Evolutionary conservation across 495 filamentous ascomycete genomes (phyloP), one percentile per base, ranked within the genome.

Genomic region (Penicillium crystallinum): DNA sequence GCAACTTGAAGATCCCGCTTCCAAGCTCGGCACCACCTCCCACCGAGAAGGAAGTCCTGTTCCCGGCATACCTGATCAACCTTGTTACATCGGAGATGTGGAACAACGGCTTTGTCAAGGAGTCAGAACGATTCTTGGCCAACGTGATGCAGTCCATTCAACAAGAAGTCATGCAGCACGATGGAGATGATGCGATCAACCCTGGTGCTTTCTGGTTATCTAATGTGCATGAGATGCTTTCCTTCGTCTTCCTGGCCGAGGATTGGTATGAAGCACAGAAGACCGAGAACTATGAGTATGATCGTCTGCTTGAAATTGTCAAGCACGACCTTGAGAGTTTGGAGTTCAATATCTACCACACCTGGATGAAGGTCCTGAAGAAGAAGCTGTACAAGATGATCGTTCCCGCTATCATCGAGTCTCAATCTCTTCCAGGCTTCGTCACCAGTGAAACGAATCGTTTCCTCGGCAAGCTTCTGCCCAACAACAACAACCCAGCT

Each of bases 341-440:
- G 38, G 93, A 99, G 71, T 99, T 99, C 81, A 99, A 99, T 76
- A 97, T 99, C 65, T 99, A 99, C 71, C 95, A 99, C 71, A 99
- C 93, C 10, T 99, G 93, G 93, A 99, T 99, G 93, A 99, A 99
- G 77, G 91, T 96, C 37, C 78, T 99, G 62, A 99, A 99, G 79
- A 96, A 96, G 79, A 96, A 95, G 71, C 79, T 99, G 41, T 88
- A 89, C 60, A 97, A 97, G 78, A 99, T 99, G 93, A 95, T 99
- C 62, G 93, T 99, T 22, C 93, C 93, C 0, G 93, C 93, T 35
- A 97, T 99, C 65, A 97, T 99, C 64, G 93, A 99, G 70, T 97
- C 92, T 21, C 93, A 99, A 67, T 97, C 92, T 8, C 83, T 99
- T 48, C 93, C 93, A 17, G 93, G 93, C 55, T 99, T 99, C 67